Evolutionary conservation across 345 rosid genomes (phyloP), one percentile per base, ranked within the genome.

Genomic region (Lumnitzera littorea): DNA sequence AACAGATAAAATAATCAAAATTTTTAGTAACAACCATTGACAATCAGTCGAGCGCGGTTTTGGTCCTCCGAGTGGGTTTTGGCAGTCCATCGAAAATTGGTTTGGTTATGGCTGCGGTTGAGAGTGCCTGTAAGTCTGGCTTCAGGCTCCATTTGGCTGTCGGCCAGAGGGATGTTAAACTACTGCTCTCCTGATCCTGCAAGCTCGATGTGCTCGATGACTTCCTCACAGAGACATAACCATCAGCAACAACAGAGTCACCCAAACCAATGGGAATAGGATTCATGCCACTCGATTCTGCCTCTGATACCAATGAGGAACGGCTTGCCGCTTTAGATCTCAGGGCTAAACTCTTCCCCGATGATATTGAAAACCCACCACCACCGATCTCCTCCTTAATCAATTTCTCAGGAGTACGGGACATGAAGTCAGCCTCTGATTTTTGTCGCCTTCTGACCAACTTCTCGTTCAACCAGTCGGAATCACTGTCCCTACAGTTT

Each of bases 31-130:
- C 17, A 43, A 15, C 17, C 4, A n/a, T 58, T 36, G 47, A 46
- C 17, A 0, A 50, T 75, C 82, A 89, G 77, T 91, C 96, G 31
- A 89, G 75, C 4, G 96, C 96, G n/a, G 92, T 76, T 76, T 89
- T 87, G 80, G 69, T 77, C 71, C 73, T 79, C 62, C 89, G 68
- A 50, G 78, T 85, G n/a, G 84, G 91, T 69, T 72, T 84, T 7
- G 91, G 86, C 60, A 91, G 72, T 25, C 95, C 92, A 60, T 87
- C 96, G 62, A 91, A 82, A 53, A 89, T 86, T 13, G 98, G 86
- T 63, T 71, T 81, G 0, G 80, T 57, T 15, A 79, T 72, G 57
- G 82, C 85, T 51, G 72, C 86, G 29, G 77, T 58, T 11, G 84
- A 76, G 15, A 80, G 78, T 41, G 81, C 78, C 63, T 79, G 90